These are phyloP conservation scores for Fusarium tuaranense DNA, from an alignment of 2,329 filamentous ascomycete species.

Conservation along the genomic window DNA sequence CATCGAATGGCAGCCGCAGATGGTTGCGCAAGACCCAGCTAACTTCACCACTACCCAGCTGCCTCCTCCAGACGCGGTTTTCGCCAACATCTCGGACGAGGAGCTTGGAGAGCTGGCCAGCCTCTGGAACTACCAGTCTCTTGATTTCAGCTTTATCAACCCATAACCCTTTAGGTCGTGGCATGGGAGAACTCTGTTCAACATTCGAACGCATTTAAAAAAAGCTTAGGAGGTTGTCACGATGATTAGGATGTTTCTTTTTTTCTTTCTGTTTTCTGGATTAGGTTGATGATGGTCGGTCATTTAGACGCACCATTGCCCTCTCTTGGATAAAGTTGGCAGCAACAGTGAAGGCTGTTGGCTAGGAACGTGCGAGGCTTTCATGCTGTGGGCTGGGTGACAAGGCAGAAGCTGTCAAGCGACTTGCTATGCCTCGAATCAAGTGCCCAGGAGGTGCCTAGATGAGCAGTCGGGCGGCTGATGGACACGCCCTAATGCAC, in stretches of 20 bases:
- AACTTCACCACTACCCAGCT: slow-evolving; percentile 13
- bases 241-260: neutral
- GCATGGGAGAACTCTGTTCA: neutral
- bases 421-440: neutral
- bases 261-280: neutral
- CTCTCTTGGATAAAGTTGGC: neutral
- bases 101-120: slow-evolving; percentile 50
- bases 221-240: no score
- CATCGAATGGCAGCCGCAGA: slow-evolving; percentile 31
- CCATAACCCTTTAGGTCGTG: neutral
- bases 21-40: slow-evolving; percentile 14
- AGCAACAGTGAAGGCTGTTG: neutral
- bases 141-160: slow-evolving; percentile 48
- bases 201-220: neutral
- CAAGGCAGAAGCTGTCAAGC: neutral
- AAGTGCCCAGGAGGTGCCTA: neutral
- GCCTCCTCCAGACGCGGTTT: slow-evolving; percentile 28
- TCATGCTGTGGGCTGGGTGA: neutral
- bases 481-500: neutral
- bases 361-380: neutral
- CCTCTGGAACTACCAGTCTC: slow-evolving; percentile 50
- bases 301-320: neutral
- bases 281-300: neutral
- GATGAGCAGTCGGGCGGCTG: neutral
- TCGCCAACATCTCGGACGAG: slow-evolving; percentile 47